These are phyloP conservation scores for Sugiyamaella sp. DNA, from an alignment of 1,139 yeast genomes.

Conservation along the genomic window DNA sequence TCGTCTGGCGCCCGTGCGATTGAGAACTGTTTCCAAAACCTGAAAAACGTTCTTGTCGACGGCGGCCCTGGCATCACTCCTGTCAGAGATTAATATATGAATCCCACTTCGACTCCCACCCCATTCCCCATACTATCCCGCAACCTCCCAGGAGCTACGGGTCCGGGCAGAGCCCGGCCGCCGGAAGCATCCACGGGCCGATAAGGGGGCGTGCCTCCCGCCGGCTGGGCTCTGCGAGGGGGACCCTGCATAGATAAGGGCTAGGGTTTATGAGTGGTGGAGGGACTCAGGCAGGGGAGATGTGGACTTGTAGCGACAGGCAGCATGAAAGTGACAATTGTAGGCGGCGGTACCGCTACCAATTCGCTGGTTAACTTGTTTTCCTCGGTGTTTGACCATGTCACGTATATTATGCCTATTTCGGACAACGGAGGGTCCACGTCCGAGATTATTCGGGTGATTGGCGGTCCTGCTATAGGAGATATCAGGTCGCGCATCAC, in stretches of 20 bases:
- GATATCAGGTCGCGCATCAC: constrained; percentile 84
- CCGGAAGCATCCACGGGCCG: no score
- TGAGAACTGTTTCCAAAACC: constrained; percentile 25
- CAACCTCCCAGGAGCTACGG: no score
- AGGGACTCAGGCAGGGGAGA: background rate
- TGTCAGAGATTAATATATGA: constrained; percentile 19
- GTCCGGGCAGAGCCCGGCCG: no score
- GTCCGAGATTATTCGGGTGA: constrained; percentile 81
- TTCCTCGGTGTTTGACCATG: constrained; percentile 43
- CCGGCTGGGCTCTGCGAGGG: constrained; percentile 6
- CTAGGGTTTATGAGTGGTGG: background rate
- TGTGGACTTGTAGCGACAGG: no score
- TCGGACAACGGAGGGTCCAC: constrained; percentile 97
- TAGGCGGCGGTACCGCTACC: constrained; percentile 80
- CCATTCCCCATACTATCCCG: no score
- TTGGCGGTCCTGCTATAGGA: constrained; percentile 96
- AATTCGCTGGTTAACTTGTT: constrained; percentile 61
- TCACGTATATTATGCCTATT: constrained; percentile 76
- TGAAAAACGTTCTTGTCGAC: constrained; percentile 23
- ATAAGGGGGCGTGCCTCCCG: no score
- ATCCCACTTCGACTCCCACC: no score
- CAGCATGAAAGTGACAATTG: constrained; percentile 38
- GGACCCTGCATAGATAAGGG: background rate
- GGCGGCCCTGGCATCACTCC: constrained; percentile 20
- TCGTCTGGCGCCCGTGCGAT: constrained; percentile 40